A percentile compares a stretch with the other conserved stretches of the same genome.
phyloP scores from a whole-genome alignment of 23 red algal species.

The Cyanidium caldarium region DNA sequence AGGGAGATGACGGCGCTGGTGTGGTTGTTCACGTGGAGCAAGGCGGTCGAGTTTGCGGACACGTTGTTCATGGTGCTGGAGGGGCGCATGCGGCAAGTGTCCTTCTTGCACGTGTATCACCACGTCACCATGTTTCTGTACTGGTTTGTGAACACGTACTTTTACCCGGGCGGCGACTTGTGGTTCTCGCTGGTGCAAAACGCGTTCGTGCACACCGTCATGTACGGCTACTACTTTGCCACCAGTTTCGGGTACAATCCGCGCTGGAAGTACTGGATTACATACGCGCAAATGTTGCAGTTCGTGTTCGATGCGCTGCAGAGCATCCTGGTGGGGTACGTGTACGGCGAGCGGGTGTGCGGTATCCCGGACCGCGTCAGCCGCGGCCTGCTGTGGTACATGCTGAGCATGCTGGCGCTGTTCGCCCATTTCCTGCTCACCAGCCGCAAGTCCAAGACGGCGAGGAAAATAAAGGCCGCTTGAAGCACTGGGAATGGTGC shows the following conservation, averaged over 20 bases:
- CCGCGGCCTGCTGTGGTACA: conserved; percentile 56
- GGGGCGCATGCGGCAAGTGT: conserved; percentile 39
- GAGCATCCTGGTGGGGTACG: conserved; percentile 51
- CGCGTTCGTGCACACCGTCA: conserved; percentile 52
- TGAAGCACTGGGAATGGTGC: too few species aligned
- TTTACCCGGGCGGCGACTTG: conserved; percentile 41
- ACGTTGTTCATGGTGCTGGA: conserved; percentile 71
- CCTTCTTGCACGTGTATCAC: conserved; percentile 57
- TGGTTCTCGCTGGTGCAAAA: conserved; percentile 65
- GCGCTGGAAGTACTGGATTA: conserved; percentile 63
- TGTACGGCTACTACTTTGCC: conserved; percentile 65
- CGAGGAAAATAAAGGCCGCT: too few species aligned
- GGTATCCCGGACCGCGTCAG: conserved; percentile 34
- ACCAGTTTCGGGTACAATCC: conserved; percentile 42
- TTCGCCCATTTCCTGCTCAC: conserved; percentile 54
- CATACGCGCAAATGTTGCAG: conserved; percentile 49
- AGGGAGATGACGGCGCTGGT: conserved; percentile 33
- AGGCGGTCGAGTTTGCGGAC: conserved; percentile 60
- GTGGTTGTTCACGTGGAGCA: conserved; percentile 59
- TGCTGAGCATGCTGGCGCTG: conserved; percentile 51
- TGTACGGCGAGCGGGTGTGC: conserved; percentile 23
- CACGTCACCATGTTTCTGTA: conserved; percentile 48
- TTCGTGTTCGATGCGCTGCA: conserved; percentile 42
- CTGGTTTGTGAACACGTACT: conserved; percentile 53
- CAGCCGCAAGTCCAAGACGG: conserved; percentile 18